These are phyloP conservation scores for Penicillium tannophilum DNA, from an alignment of 495 filamentous ascomycete species.

Conservation along the genomic window DNA sequence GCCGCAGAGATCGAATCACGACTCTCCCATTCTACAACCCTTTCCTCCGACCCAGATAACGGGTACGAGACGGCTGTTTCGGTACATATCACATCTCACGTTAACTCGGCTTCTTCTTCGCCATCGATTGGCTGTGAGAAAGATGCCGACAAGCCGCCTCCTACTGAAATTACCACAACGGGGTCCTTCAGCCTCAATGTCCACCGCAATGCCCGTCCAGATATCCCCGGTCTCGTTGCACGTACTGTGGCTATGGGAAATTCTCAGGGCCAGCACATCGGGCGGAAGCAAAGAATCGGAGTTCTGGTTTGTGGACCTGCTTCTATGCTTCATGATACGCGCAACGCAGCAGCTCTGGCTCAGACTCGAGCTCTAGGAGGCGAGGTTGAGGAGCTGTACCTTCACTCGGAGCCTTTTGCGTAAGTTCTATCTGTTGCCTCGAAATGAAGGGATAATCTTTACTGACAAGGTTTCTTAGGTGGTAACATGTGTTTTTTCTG, in stretches of 20 bases:
- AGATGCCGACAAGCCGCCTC: slow-evolving; percentile 7
- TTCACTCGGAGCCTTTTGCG: slow-evolving; percentile 57
- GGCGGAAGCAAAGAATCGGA: slow-evolving; percentile 34
- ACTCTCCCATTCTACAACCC: slow-evolving; percentile 22
- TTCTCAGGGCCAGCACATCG: slow-evolving; percentile 12
- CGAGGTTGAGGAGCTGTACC: slow-evolving; percentile 48
- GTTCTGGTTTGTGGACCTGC: slow-evolving; percentile 55
- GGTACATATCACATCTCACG: slow-evolving; percentile 30
- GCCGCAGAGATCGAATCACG: slow-evolving; percentile 29
- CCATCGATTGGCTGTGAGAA: slow-evolving; percentile 16
- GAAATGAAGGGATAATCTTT: not conserved
- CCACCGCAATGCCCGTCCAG: slow-evolving; percentile 35
- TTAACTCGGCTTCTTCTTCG: slow-evolving; percentile 11
- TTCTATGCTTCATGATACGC: slow-evolving; percentile 51
- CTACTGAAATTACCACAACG: slow-evolving; percentile 20
- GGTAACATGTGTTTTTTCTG: not conserved
- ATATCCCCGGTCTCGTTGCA: slow-evolving; percentile 35
- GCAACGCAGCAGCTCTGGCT: slow-evolving; percentile 50
- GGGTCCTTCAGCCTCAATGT: slow-evolving; percentile 25
- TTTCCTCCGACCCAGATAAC: slow-evolving; percentile 12
- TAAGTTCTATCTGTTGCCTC: slow-evolving; percentile 24
- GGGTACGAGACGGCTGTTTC: slow-evolving; percentile 39
- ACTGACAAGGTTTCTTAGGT: not conserved
- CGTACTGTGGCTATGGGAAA: slow-evolving; percentile 31
- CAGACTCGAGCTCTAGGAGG: slow-evolving; percentile 44